Evolutionary conservation across 352 stramenopile genomes (phyloP).

Genomic region (Phytophthora sansomeana): DNA sequence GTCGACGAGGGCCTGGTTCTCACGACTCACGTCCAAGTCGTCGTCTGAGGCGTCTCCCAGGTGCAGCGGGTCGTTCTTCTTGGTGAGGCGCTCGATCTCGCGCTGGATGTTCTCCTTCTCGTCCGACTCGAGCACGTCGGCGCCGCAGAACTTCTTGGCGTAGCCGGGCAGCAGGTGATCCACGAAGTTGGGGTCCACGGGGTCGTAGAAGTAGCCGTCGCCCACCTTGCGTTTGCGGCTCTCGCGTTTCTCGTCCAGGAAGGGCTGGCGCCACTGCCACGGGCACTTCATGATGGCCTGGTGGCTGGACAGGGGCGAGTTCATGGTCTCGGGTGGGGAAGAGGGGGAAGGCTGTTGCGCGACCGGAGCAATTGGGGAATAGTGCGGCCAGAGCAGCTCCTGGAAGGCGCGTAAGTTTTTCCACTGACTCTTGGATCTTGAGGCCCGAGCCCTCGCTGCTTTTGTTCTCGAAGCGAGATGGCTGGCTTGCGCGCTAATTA

Average conservation of each 20-base stretch:
- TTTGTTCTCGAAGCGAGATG: constrained; percentile 44
- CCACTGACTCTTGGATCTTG: constrained; percentile 47
- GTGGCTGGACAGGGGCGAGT: constrained; percentile 67
- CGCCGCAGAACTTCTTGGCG: constrained; percentile 81
- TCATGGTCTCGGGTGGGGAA: constrained; percentile 36
- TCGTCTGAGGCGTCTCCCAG: constrained; percentile 18
- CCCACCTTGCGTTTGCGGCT: constrained; percentile 87
- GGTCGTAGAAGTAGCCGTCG: constrained; percentile 87
- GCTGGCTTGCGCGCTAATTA: constrained; percentile 27
- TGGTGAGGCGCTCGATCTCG: constrained; percentile 83
- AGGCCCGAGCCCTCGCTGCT: constrained; percentile 33
- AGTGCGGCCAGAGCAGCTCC: background rate
- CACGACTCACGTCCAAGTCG: constrained; percentile 47
- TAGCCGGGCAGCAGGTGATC: constrained; percentile 83
- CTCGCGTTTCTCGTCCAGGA: constrained; percentile 84
- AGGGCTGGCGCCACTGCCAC: constrained; percentile 88
- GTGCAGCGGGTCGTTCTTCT: constrained; percentile 61
- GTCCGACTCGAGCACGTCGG: constrained; percentile 69
- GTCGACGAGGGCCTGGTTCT: constrained; percentile 79
- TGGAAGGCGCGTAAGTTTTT: constrained; percentile 22
- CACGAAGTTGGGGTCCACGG: constrained; percentile 86
- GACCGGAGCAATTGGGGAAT: constrained; percentile 17
- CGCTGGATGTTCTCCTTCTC: constrained; percentile 86
- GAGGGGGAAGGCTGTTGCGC: background rate
- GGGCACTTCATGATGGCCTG: constrained; percentile 90